Evolutionary conservation across 208 protist species (phyloP).

Genomic region (Leishmania amazonensis): DNA sequence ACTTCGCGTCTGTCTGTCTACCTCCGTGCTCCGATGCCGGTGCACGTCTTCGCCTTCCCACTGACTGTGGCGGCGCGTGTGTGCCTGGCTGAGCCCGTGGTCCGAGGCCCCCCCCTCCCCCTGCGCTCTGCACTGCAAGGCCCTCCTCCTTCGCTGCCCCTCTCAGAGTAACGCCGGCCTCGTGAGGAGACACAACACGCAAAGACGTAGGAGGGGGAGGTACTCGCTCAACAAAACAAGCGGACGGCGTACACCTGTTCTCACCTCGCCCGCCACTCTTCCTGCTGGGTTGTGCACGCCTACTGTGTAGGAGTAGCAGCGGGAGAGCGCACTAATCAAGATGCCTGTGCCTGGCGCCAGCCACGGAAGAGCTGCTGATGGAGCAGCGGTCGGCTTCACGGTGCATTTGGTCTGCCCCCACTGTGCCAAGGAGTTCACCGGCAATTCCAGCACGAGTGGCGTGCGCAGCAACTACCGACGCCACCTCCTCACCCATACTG

Average conservation of each 20-base stretch:
- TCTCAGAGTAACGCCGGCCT: neutral
- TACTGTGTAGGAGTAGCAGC: neutral
- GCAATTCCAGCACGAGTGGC: constrained; percentile 54
- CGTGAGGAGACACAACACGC: neutral
- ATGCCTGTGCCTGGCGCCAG: neutral
- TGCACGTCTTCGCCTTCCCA: neutral
- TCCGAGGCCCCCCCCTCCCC: neutral
- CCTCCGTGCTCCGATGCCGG: neutral
- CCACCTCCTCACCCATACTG: constrained; percentile 74
- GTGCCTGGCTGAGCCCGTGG: neutral
- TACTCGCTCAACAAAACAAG: neutral
- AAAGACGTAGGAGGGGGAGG: neutral
- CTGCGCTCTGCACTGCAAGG: neutral
- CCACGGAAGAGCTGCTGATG: neutral
- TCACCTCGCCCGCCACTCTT: neutral
- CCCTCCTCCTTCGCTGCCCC: neutral
- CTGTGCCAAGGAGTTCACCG: constrained; percentile 58
- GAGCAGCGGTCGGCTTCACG: neutral
- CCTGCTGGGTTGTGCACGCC: neutral
- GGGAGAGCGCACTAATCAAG: neutral
- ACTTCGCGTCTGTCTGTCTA: neutral
- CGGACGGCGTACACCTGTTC: neutral
- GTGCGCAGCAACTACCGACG: constrained; percentile 79
- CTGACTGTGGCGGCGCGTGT: neutral
- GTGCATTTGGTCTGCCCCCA: constrained; percentile 51